A percentile compares a stretch with the other conserved stretches of the same genome.
Conservation (phyloP, 345 rosid genomes). For the Xanthoceras sorbifolium region DNA sequence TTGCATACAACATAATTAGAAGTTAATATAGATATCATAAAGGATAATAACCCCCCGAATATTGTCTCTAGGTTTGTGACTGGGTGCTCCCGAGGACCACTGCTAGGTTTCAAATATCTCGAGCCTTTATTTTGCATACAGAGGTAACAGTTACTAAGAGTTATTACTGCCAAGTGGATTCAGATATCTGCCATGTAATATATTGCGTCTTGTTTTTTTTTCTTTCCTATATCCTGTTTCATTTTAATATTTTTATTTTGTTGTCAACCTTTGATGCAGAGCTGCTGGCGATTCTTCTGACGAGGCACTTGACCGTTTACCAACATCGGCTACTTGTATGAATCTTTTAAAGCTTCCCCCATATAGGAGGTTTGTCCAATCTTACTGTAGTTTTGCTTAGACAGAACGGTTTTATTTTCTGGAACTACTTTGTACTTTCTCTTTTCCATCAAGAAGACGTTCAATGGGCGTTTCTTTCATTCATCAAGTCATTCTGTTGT, state of each 20-base stretch:
- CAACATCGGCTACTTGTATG: slow-evolving; percentile 98
- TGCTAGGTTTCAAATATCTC: slow-evolving; percentile 87
- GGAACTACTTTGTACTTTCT: neutral
- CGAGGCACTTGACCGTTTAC: slow-evolving; percentile 85
- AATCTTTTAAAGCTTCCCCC: slow-evolving; percentile 99
- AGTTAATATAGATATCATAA: neutral
- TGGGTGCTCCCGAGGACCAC: slow-evolving; percentile 95
- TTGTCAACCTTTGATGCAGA: slow-evolving; percentile 30
- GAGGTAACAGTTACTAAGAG: slow-evolving; percentile 52
- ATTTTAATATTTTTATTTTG: slow-evolving; percentile 8
- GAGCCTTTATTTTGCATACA: slow-evolving; percentile 96
- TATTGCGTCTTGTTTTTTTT: neutral
- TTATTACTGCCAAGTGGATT: slow-evolving; percentile 5
- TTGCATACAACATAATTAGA: slow-evolving; percentile 10
- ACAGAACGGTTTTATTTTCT: neutral
- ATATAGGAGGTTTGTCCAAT: slow-evolving; percentile 74
- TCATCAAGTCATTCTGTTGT: neutral
- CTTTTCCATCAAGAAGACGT: neutral
- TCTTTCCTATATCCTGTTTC: neutral
- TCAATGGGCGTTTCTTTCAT: neutral
- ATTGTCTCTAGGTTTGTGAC: slow-evolving; percentile 78
- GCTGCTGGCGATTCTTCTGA: slow-evolving; percentile 66
- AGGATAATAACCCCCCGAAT: slow-evolving; percentile 14
- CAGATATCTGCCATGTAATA: neutral
- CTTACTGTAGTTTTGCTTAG: neutral